Evolutionary conservation across 345 rosid species (phyloP).

Genomic region (Gossypium stocksii): DNA sequence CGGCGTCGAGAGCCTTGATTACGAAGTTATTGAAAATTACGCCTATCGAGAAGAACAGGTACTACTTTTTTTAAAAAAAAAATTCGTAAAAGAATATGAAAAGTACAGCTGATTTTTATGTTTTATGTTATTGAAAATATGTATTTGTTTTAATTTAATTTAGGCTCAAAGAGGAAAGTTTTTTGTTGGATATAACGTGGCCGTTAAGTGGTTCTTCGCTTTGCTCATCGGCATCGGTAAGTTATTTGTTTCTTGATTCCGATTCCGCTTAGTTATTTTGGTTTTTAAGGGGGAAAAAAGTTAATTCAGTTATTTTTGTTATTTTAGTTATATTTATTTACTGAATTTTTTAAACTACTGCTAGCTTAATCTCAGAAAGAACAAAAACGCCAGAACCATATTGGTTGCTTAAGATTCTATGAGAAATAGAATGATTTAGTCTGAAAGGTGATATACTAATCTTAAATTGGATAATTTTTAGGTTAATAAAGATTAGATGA

Average conservation of each 20-base stretch:
- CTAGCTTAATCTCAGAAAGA: neutral
- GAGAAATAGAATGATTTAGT: neutral
- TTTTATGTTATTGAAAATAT: neutral
- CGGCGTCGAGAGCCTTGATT: conserved; percentile 80
- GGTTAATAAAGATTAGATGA: neutral
- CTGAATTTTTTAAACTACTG: neutral
- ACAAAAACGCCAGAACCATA: neutral
- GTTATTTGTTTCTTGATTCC: neutral
- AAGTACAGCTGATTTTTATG: neutral
- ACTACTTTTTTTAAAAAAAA: neutral
- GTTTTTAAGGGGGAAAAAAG: neutral
- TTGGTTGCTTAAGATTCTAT: neutral
- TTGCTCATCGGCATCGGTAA: conserved; percentile 6
- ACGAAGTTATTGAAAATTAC: conserved; percentile 86
- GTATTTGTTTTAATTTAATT: conserved; percentile 4
- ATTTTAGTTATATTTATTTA: conserved; percentile 3
- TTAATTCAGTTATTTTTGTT: neutral
- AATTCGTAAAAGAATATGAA: neutral
- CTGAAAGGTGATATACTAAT: neutral
- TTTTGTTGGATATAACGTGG: conserved; percentile 43
- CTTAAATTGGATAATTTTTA: neutral
- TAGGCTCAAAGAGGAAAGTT: conserved; percentile 91
- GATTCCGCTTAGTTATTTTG: neutral
- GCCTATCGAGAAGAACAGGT: conserved; percentile 96
- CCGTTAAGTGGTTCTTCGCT: neutral